Conservation (phyloP, 371 early-diverging fungal species). For the Zopfochytrium polystomum region DNA sequence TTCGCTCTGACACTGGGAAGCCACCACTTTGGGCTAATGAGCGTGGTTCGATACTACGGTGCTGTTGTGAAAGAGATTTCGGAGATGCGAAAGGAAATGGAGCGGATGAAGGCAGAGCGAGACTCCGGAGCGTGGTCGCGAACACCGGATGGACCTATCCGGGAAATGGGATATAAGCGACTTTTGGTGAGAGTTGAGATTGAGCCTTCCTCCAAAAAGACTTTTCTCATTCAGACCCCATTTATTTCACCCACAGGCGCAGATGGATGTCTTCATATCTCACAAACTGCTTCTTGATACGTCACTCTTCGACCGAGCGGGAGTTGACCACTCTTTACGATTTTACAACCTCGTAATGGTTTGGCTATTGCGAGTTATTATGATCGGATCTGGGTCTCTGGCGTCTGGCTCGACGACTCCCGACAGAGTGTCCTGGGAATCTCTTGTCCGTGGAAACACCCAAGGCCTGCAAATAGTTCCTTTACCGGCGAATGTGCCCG, state of each 20-base stretch:
- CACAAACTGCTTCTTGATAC: conserved; percentile 72
- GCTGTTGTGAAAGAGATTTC: conserved; percentile 62
- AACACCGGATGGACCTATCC: conserved; percentile 46
- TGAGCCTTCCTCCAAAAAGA: background rate
- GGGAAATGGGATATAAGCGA: conserved; percentile 36
- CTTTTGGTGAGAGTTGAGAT: background rate
- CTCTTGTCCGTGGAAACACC: conserved; percentile 33
- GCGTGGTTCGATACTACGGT: conserved; percentile 65
- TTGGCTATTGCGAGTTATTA: conserved; percentile 56
- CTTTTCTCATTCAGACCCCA: background rate
- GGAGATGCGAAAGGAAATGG: conserved; percentile 57
- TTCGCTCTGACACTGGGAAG: conserved; percentile 77
- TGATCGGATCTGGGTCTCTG: conserved; percentile 13
- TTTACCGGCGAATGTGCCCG: conserved; percentile 43
- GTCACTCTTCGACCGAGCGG: conserved; percentile 66
- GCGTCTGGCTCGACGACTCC: too few species aligned
- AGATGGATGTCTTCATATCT: conserved; percentile 49
- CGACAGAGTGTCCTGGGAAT: conserved; percentile 28
- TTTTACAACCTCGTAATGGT: conserved; percentile 84
- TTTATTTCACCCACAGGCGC: too few species aligned
- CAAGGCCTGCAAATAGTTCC: conserved; percentile 25
- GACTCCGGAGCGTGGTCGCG: conserved; percentile 36
- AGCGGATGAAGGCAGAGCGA: conserved; percentile 39
- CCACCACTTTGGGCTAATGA: conserved; percentile 78
- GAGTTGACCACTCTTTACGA: conserved; percentile 58